phyloP scores from a whole-genome alignment of 2,329 filamentous ascomycete genomes.

The Xylaria sp. region DNA sequence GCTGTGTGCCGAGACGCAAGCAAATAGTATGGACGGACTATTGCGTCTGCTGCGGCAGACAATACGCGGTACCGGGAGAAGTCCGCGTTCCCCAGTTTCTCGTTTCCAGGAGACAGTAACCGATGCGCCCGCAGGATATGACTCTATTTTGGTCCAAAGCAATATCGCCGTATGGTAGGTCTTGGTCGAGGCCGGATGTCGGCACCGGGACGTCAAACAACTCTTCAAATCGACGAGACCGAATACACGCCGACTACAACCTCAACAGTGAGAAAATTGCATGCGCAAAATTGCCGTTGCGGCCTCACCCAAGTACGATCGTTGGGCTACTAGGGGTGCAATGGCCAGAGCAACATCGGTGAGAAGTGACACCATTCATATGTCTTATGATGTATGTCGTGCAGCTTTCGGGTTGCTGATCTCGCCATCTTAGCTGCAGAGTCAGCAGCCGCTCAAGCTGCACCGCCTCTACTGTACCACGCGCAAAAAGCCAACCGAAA shows the following conservation, averaged over 20 bases:
- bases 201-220: conserved; percentile 15
- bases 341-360: not conserved
- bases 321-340: not conserved
- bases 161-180: not conserved
- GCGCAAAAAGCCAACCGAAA: not conserved
- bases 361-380: conserved; percentile 20
- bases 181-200: conserved; percentile 7
- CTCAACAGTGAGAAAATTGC: conserved; percentile 1
- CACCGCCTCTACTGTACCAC: conserved; percentile 10
- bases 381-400: conserved; percentile 27
- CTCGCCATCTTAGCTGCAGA: conserved; percentile 32
- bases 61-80: conserved; percentile 18
- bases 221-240: not conserved
- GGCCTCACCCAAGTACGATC: not conserved
- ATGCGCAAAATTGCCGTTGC: not conserved
- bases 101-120: conserved; percentile 30
- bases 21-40: conserved; percentile 1
- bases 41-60: not conserved
- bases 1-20: conserved; percentile 17
- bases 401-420: conserved; percentile 34
- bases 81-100: conserved; percentile 22
- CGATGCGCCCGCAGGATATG: conserved; percentile 25
- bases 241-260: not conserved
- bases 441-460: conserved; percentile 21
- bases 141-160: conserved; percentile 29